Percentiles rank a stretch among this genome's conserved stretches.
These are phyloP conservation scores for Aspergillus cejpii DNA, from an alignment of 2,329 filamentous ascomycete species.

Conservation along the genomic window DNA sequence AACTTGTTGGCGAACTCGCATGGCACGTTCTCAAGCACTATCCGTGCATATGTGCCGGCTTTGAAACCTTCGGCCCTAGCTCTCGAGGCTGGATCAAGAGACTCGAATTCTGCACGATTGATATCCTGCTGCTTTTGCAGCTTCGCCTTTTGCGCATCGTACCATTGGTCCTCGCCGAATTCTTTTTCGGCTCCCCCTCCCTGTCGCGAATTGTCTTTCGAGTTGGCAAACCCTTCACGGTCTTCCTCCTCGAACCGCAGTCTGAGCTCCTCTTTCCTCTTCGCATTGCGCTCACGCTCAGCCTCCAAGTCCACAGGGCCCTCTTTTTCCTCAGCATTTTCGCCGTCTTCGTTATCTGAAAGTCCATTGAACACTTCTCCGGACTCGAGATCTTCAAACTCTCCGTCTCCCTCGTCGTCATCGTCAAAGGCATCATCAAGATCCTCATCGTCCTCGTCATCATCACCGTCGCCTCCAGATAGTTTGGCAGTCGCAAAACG, in stretches of 20 bases:
- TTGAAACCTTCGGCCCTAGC: conserved; percentile 81
- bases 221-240: conserved; percentile 78
- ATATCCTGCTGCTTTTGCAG: conserved; percentile 95
- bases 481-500: conserved; percentile 69
- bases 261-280: conserved; percentile 88
- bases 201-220: conserved; percentile 73
- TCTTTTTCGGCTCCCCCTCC: conserved; percentile 61
- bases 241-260: conserved; percentile 96
- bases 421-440: conserved; percentile 49
- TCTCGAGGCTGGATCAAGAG: conserved; percentile 75
- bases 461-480: conserved; percentile 50
- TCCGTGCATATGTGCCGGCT: conserved; percentile 86
- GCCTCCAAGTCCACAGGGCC: conserved; percentile 59
- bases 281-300: conserved; percentile 85
- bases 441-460: conserved; percentile 44
- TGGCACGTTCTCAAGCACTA: conserved; percentile 82
- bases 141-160: conserved; percentile 89
- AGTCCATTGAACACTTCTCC: conserved; percentile 51
- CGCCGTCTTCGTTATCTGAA: conserved; percentile 33
- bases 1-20: conserved; percentile 84
- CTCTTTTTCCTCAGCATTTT: conserved; percentile 47
- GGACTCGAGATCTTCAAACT: conserved; percentile 78
- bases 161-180: conserved; percentile 98
- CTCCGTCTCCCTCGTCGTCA: conserved; percentile 68
- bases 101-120: conserved; percentile 88